Percentiles rank a stretch among this genome's conserved stretches.
Evolutionary conservation across 345 rosid genomes (phyloP).

Genomic region (Punica granatum): DNA sequence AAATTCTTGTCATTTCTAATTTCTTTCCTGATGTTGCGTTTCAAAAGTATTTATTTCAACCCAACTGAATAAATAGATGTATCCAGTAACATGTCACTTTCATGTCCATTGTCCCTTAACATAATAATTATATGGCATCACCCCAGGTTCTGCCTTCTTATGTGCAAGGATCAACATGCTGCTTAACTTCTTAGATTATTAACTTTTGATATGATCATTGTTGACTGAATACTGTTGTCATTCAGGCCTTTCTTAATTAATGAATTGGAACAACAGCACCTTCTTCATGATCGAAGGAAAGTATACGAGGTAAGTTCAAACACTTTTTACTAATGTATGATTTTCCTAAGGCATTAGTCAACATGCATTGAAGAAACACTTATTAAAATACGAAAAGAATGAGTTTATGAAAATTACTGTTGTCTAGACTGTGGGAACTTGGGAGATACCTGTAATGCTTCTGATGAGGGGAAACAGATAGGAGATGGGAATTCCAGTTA

Average conservation of each 20-base stretch:
- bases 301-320: slow-evolving; percentile 77
- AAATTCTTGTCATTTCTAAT: not conserved
- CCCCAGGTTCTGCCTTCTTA: not conserved
- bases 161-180: not conserved
- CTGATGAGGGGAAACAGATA: not conserved
- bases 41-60: not conserved
- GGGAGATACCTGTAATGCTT: not conserved
- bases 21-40: not conserved
- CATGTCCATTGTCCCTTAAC: not conserved
- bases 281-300: slow-evolving; percentile 96
- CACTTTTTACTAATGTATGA: slow-evolving; percentile 1
- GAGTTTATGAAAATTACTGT: not conserved
- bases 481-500: not conserved
- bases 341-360: not conserved
- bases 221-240: slow-evolving; percentile 11
- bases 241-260: slow-evolving; percentile 90
- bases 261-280: slow-evolving; percentile 86
- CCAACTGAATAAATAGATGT: not conserved
- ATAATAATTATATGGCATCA: not conserved
- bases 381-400: not conserved
- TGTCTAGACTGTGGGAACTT: not conserved
- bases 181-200: slow-evolving; percentile 1
- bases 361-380: not conserved
- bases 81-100: too few relatives aligned
- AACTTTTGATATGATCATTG: not conserved